Base-by-base conservation (phyloP, 73 alveolate species). In the Breviolum minutum region DNA sequence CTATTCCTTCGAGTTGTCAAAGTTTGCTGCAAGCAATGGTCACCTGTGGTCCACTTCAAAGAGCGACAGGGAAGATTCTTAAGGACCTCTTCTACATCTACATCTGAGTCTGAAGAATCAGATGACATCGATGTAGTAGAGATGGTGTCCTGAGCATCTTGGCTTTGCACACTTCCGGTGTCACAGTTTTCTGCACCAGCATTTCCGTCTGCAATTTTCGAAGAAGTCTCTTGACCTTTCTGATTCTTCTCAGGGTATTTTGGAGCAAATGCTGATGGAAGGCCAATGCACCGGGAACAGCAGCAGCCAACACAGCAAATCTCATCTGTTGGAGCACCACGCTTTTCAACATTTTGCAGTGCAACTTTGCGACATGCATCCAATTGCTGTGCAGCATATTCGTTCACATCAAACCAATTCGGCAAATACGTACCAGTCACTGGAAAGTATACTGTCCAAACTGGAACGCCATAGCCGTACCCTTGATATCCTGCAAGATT, bases 231-330 rank as follows among this genome's bases (percentile, higher is more conserved):
- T 6, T 29, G 64, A 77, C 19, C 17, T 77, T 77, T 30, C 87
- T 8, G 63, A 77, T 71, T 71, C 81, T 71, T 20, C 81, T 71
- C 81, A 71, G 63, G 29, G 63, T 77, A 2, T 29, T 27, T 77
- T 26, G 61, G 63, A n/a, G 26, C 70, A 40, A 22, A 81, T 16
- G 89, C 89, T 40, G 89, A 64, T 32, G 89, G 89, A 40, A 81
- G 24, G 27, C 89, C 89, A 40, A 81, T 81, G 89, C 89, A 81
- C 40, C 89, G 89, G 20, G 69, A 40, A 17, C 89, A 81, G 68
- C 89, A 81, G 89, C 89, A 81, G 89, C 89, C 89, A 12, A 81
- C 64, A 13, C 64, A 30, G 89, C 89, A 81, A 68, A 29, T 81
- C 89, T 81, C 89, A 24, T 27, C 63, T 26, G 60, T 77, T 77